Base-by-base conservation (phyloP, 192 early-diverging fungal species). In the Phycomyces nitens region DNA sequence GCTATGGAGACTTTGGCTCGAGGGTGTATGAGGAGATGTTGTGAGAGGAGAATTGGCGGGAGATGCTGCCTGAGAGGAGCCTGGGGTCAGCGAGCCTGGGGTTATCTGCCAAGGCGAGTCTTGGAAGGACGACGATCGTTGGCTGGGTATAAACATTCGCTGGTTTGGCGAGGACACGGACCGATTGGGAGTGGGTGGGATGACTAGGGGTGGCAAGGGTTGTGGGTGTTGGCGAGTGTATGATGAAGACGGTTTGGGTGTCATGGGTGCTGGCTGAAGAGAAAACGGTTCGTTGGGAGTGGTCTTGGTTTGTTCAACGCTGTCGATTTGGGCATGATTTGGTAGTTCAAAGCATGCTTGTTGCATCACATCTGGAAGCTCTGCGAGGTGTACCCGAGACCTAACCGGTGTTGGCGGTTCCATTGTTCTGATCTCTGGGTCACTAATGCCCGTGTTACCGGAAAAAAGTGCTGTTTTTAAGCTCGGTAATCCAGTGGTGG, bases 151-250 rank as follows among this genome's bases (percentile, higher is more conserved):
- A 12, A 26, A 20, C 16, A 51, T 39, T 14, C 14, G 10, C 20
- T 20, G 9, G 20, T 23, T 29, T 18, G 39, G 59, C 0, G 69
- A 39, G 9, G 63, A 71, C 1, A 34, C 15, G 1, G 63, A 47
- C 24, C 58, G 63, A 21, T 20, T 56, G 12, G 69, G 62, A n/a
- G 69, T 65, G 22, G 69, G 69, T 24, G 69, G 69, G 38, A 71
- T 71, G 23, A 71, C 69, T 50, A 71, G 61, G 16, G 69, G 69
- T 16, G 69, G 47, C 5, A 71, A 23, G 0, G 69, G 69, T 16
- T 52, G 56, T 24, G 59, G 59, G 4, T 56, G 65, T 12, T 42
- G 52, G 11, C 64, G 51, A 29, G 56, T 43, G 49, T 27, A 29
- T 23, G 56, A 60, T 15, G 54, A 47, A 24, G 54, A n/a, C 24